Percentiles rank a stretch among this genome's conserved stretches.
These are phyloP conservation scores for Wickerhamomyces strasburgensis DNA, from an alignment of 805 yeast genomes.

Conservation along the genomic window DNA sequence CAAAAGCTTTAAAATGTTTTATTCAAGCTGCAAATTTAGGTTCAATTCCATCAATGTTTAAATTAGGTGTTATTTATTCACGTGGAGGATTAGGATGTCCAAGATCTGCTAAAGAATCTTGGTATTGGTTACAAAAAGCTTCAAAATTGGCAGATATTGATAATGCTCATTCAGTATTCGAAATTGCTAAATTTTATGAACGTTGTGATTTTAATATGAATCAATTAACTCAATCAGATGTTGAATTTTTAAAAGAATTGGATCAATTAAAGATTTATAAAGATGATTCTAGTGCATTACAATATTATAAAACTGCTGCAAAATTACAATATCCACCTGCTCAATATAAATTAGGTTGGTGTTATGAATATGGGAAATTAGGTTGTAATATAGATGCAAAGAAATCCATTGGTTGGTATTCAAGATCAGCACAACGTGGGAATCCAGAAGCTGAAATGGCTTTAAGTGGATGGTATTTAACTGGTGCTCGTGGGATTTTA, in stretches of 20 bases:
- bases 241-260: conserved; percentile 31
- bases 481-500: conserved; percentile 56
- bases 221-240: conserved; percentile 21
- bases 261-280: conserved; percentile 26
- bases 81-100: conserved; percentile 40
- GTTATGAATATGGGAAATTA: conserved; percentile 65
- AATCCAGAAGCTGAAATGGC: conserved; percentile 69
- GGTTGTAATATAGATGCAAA: conserved; percentile 48
- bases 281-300: conserved; percentile 40
- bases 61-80: conserved; percentile 60
- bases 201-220: conserved; percentile 30
- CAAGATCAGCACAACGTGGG: conserved; percentile 54
- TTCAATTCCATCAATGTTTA: conserved; percentile 65
- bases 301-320: conserved; percentile 55
- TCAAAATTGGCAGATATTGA: conserved; percentile 36
- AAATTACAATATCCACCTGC: conserved; percentile 57
- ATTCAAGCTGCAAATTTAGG: conserved; percentile 57
- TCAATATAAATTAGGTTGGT: conserved; percentile 65
- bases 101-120: conserved; percentile 37
- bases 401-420: conserved; percentile 69
- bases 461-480: conserved; percentile 70
- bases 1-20: conserved; percentile 50
- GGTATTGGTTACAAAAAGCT: conserved; percentile 50
- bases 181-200: conserved; percentile 53
- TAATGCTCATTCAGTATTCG: conserved; percentile 54